phyloP scores from a whole-genome alignment of 495 filamentous ascomycete genomes.

The Aspergillus coremiiformis region DNA sequence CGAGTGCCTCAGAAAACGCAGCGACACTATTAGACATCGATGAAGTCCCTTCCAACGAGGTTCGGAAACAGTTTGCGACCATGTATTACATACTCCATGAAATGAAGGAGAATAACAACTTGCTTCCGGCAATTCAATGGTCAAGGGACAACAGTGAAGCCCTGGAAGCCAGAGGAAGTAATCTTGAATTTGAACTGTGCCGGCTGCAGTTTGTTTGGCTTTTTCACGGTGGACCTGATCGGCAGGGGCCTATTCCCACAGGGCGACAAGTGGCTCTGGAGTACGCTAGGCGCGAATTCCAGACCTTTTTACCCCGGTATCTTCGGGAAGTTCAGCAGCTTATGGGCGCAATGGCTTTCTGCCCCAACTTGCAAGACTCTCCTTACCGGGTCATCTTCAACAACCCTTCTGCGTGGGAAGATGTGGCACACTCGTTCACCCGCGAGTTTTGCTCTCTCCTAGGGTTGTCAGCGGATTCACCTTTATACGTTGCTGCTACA shows the following conservation, averaged over 20 bases:
- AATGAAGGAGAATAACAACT: constrained; percentile 59
- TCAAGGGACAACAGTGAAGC: constrained; percentile 58
- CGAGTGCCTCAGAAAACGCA: constrained; percentile 13
- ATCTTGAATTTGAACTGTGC: constrained; percentile 89
- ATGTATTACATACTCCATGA: constrained; percentile 88
- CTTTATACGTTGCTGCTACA: constrained; percentile 83
- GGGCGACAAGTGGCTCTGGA: constrained; percentile 54
- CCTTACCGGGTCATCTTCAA: constrained; percentile 75
- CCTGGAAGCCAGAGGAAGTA: constrained; percentile 77
- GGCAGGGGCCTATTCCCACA: constrained; percentile 11
- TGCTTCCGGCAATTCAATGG: constrained; percentile 82
- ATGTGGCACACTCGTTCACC: constrained; percentile 77
- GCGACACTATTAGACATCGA: constrained; percentile 37
- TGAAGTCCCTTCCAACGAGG: constrained; percentile 52
- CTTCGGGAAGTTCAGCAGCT: constrained; percentile 69
- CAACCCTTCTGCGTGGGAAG: constrained; percentile 64
- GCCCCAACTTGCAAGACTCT: constrained; percentile 55
- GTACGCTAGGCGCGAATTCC: constrained; percentile 65
- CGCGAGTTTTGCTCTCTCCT: constrained; percentile 92
- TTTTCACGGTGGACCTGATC: constrained; percentile 46
- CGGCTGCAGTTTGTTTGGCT: constrained; percentile 82
- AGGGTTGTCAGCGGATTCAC: constrained; percentile 77
- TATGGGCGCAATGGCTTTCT: constrained; percentile 66
- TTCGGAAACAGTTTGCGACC: constrained; percentile 72
- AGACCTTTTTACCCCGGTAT: constrained; percentile 61